Conservation (phyloP, 345 rosid genomes). For the Citrus mangshanensis region DNA sequence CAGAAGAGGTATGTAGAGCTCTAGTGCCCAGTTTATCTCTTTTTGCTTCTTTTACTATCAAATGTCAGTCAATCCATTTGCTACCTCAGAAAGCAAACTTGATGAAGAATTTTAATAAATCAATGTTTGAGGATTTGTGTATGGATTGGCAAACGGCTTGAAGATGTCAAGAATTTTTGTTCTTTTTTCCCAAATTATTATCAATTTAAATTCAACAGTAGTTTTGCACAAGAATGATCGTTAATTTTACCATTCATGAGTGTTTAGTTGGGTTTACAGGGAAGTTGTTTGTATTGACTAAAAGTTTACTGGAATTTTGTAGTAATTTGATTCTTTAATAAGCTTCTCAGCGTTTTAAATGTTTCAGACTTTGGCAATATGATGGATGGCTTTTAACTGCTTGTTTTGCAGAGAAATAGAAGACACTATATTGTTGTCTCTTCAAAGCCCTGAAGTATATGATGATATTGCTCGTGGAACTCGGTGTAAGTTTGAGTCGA, state of each 20-base stretch:
- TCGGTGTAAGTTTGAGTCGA: slow-evolving; percentile 77
- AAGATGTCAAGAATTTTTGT: background rate
- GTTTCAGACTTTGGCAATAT: background rate
- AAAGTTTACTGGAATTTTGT: background rate
- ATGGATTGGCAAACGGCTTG: background rate
- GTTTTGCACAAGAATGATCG: background rate
- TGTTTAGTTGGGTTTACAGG: background rate
- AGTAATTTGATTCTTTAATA: background rate
- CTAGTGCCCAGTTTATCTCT: background rate
- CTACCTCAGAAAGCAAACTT: background rate
- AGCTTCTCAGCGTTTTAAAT: background rate
- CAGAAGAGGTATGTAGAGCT: slow-evolving; percentile 56
- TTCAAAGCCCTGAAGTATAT: slow-evolving; percentile 81
- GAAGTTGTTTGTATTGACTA: background rate
- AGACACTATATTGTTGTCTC: slow-evolving; percentile 81
- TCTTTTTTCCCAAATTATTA: background rate
- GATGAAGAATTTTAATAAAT: background rate
- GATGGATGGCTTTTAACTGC: background rate
- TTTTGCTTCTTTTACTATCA: background rate
- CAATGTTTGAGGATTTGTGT: background rate
- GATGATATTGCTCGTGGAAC: slow-evolving; percentile 94
- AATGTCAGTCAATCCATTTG: slow-evolving; percentile 4
- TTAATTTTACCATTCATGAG: background rate
- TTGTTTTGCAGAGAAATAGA: slow-evolving; percentile 71
- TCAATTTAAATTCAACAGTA: background rate